These are phyloP conservation scores for Candida morakotiae DNA, from an alignment of 805 yeast genomes.

Conservation along the genomic window DNA sequence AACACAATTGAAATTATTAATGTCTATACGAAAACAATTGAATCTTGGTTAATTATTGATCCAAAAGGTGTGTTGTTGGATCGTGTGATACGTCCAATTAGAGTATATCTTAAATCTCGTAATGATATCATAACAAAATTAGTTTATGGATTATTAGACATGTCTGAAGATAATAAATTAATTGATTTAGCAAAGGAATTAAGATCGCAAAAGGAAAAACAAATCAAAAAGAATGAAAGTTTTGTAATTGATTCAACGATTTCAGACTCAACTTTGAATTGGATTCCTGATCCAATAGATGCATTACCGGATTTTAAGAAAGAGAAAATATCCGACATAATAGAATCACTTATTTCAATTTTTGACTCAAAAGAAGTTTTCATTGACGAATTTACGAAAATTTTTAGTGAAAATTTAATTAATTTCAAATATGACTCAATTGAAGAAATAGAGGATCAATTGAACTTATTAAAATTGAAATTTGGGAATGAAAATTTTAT, in stretches of 20 bases:
- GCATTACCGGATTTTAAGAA: conserved; percentile 81
- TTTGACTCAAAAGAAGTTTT: conserved; percentile 68
- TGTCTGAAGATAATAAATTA: conserved; percentile 37
- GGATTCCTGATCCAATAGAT: conserved; percentile 88
- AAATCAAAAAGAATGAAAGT: no score
- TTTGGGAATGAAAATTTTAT: conserved; percentile 67
- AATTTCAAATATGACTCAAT: conserved; percentile 37
- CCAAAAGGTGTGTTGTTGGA: conserved; percentile 83
- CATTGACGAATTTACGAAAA: conserved; percentile 56
- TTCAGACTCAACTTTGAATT: conserved; percentile 39
- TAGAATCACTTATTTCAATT: conserved; percentile 67
- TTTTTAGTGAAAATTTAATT: conserved; percentile 58
- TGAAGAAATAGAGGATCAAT: conserved; percentile 34
- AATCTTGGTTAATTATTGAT: conserved; percentile 71
- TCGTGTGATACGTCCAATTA: conserved; percentile 70
- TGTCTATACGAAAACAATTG: conserved; percentile 66
- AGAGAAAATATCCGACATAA: conserved; percentile 57
- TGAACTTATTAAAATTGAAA: conserved; percentile 54
- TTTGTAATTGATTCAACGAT: no score
- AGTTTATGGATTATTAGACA: conserved; percentile 65
- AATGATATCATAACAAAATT: conserved; percentile 68
- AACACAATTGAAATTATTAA: conserved; percentile 70
- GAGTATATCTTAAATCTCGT: conserved; percentile 66
- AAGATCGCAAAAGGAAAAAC: conserved; percentile 15
- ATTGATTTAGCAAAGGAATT: conserved; percentile 56